Conservation (phyloP, 306 rosid genomes). For the Vicia faba region DNA sequence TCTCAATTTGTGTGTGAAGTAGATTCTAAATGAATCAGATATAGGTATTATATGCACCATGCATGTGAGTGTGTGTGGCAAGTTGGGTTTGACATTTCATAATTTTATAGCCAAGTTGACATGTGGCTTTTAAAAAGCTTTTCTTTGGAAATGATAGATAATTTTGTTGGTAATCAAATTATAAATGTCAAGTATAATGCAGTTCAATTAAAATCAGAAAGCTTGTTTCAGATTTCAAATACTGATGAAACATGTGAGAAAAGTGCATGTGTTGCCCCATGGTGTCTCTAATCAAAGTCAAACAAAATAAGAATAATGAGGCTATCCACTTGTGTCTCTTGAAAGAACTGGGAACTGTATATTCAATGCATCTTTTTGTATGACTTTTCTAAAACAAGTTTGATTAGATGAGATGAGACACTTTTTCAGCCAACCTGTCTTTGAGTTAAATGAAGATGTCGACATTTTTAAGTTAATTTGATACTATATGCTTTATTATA, state of each 20-base stretch:
- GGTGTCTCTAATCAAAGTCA: no score
- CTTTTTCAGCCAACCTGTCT: not conserved
- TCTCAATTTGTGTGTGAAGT: not conserved
- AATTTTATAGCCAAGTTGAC: conserved; percentile 2
- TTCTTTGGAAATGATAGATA: no score
- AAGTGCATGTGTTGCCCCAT: no score
- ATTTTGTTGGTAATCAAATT: no score
- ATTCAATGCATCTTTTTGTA: conserved; percentile 1
- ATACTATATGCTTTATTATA: no score
- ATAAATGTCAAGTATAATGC: no score
- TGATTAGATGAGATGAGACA: not conserved
- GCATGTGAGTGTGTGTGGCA: not conserved
- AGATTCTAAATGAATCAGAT: not conserved
- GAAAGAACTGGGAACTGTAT: not conserved
- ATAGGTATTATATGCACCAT: not conserved
- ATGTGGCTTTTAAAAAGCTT: not conserved
- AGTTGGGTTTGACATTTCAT: conserved; percentile 29
- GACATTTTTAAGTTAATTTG: not conserved
- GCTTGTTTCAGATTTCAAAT: no score
- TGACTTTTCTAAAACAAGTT: conserved; percentile 7
- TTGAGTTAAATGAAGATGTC: not conserved
- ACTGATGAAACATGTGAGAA: no score
- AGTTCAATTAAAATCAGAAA: no score
- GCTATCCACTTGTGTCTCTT: not conserved
- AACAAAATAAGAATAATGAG: no score